Evolutionary conservation across 352 stramenopile genomes (phyloP).

Genomic region (Phytophthora hybrid): DNA sequence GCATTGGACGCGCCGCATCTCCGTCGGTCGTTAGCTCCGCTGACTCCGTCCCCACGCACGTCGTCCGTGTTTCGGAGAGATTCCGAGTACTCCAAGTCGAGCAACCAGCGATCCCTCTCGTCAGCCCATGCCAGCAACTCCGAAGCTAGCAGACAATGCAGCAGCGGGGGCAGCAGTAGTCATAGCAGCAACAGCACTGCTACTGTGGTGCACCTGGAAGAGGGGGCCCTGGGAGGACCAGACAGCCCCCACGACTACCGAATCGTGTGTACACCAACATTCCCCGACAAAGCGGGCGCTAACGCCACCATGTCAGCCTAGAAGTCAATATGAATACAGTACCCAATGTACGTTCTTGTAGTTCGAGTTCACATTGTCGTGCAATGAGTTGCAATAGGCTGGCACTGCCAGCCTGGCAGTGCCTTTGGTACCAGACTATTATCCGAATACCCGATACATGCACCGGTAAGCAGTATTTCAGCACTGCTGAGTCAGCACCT

Average conservation of each 20-base stretch:
- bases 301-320: slow-evolving; percentile 43
- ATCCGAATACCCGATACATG: too few relatives aligned
- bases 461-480: too few relatives aligned
- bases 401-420: too few relatives aligned
- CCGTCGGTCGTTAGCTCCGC: slow-evolving; percentile 43
- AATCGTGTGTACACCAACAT: slow-evolving; percentile 72
- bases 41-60: slow-evolving; percentile 37
- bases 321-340: slow-evolving; percentile 41
- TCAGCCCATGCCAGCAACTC: slow-evolving; percentile 18
- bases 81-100: slow-evolving; percentile 40
- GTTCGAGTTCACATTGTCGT: background rate
- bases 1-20: slow-evolving; percentile 32
- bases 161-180: slow-evolving; percentile 9
- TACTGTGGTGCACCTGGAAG: slow-evolving; percentile 38
- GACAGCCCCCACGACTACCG: slow-evolving; percentile 52
- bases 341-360: slow-evolving; percentile 32
- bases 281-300: slow-evolving; percentile 51
- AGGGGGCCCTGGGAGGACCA: slow-evolving; percentile 28
- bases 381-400: too few relatives aligned
- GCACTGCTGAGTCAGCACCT: too few relatives aligned
- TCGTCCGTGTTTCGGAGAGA: slow-evolving; percentile 40
- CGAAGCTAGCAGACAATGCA: slow-evolving; percentile 17
- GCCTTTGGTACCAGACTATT: too few relatives aligned
- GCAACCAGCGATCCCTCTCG: slow-evolving; percentile 23
- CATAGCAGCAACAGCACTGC: slow-evolving; percentile 17